Evolutionary conservation across 2,329 filamentous ascomycete genomes (phyloP), one percentile per base, ranked within the genome.

Genomic region (Trichophyton verrucosum): DNA sequence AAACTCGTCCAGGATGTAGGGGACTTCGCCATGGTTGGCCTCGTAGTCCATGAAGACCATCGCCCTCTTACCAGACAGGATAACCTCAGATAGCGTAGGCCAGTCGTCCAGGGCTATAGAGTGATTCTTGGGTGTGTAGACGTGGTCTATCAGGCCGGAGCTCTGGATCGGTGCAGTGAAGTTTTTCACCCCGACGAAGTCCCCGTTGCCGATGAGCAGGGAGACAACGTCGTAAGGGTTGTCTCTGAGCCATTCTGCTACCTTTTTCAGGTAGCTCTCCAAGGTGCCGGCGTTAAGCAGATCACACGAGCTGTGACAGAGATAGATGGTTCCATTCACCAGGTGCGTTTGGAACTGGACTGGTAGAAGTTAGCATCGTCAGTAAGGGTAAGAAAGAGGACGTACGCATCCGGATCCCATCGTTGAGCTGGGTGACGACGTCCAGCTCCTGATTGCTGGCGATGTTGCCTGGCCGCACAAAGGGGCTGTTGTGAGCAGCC

Each of bases 211-310:
- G 58, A 96, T 85, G 17, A 96, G 78, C 65, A 96, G 85, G 1
- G 89, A 91, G 27, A 96, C 82, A 1, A 96, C 88, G 65, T 96
- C 91, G 75, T 89, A 92, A 0, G 90, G 91, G 66, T 96, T 85
- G 0, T 70, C 67, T 5, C 81, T 79, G 1, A 96, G 83, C 91
- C 91, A 96, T 49, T 77, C 72, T 40, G 79, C 79, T 11, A 96
- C 87, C 0, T 78, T 79, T 5, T 77, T 77, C 38, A 96, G 83
- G 76, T 89, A 94, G 49, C 82, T 77, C 60, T 86, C 83, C 58
- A 94, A 86, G 6, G 88, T 85, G 0, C 92, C 91, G 1, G 82
- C 88, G 66, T 96, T 86, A 36, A 96, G 81, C 2, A 96, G 77
- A 65, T 90, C 82, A 74, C 91, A 96, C 53, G 82, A 85, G 1